Evolutionary conservation across 2,329 filamentous ascomycete species (phyloP).

Genomic region (Talaromyces atroroseus): DNA sequence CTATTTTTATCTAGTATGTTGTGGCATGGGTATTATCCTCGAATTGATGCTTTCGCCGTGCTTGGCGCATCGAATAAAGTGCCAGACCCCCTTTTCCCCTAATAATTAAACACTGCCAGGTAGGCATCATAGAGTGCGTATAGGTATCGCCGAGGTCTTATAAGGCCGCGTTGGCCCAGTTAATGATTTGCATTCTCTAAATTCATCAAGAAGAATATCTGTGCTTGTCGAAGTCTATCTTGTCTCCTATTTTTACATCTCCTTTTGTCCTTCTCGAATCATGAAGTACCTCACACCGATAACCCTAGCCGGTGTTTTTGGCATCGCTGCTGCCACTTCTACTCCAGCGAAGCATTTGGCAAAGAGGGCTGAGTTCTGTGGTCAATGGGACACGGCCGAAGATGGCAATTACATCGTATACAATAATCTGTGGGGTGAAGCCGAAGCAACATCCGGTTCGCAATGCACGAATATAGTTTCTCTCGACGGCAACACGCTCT

Average conservation of each 20-base stretch:
- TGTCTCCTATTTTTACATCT: neutral
- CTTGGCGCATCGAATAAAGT: neutral
- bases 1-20: neutral
- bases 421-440: slow-evolving; percentile 50
- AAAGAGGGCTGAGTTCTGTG: slow-evolving; percentile 35
- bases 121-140: too few species aligned
- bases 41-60: neutral
- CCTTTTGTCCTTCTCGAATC: neutral
- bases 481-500: slow-evolving; percentile 29
- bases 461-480: slow-evolving; percentile 42
- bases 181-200: neutral
- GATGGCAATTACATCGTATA: slow-evolving; percentile 46
- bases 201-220: neutral
- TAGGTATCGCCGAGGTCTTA: neutral
- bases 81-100: neutral
- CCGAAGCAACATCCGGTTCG: slow-evolving; percentile 29
- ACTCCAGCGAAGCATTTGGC: slow-evolving; percentile 19
- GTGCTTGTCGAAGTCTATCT: neutral
- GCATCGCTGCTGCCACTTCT: slow-evolving; percentile 14
- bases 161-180: neutral
- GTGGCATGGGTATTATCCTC: too few species aligned
- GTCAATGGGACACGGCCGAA: slow-evolving; percentile 33
- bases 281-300: slow-evolving; percentile 8
- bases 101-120: neutral
- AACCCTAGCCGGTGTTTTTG: neutral